Base-by-base conservation (phyloP, 305 asterid genomes). In the Withania somnifera region DNA sequence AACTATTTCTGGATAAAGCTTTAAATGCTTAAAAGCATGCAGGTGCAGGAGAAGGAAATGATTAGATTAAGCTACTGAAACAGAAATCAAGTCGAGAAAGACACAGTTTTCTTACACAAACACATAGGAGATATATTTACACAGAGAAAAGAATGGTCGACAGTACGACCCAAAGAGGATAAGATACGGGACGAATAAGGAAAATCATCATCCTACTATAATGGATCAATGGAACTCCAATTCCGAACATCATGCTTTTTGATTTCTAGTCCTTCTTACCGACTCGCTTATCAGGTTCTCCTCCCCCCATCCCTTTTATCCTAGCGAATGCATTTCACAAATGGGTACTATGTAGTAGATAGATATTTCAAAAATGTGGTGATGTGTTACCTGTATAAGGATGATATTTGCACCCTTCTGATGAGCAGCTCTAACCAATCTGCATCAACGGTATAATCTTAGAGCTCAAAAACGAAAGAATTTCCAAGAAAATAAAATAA, bases 341-440 rank as follows among this genome's bases (percentile, higher is more conserved):
- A 71, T 69, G 17, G 19, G 17, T 71, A 6, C 45, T 11, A 9
- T 11, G 32, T 22, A 53, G 58, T 38, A 28, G 24, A 51, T 66
- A 53, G 56, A 77, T 71, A 30, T 26, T 56, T 42, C 67, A 82
- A 75, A 79, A 57, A 36, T 5, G 5, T 0, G 54, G 40, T 10
- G 19, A 4, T 14, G 14, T 47, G 11, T 52, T 77, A 94, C 98
- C 98, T 94, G 98, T 79, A 93, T 90, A 77, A 96, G 98, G 87
- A 96, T 91, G 89, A 96, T 92, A 68, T 90, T 88, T 13, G 99
- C 98, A 79, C 98, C 98, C 88, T 94, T 91, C 88, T 84, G 82
- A 84, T 92, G 97, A 87, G 99, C 98, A 78, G 85, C 92, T 87
- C 98, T 90, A 78, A 96, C 97, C 90, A 96, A 87, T 81, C 99